These are phyloP conservation scores for Arabis hirsuta DNA, from an alignment of 345 rosid species.

Conservation along the genomic window DNA sequence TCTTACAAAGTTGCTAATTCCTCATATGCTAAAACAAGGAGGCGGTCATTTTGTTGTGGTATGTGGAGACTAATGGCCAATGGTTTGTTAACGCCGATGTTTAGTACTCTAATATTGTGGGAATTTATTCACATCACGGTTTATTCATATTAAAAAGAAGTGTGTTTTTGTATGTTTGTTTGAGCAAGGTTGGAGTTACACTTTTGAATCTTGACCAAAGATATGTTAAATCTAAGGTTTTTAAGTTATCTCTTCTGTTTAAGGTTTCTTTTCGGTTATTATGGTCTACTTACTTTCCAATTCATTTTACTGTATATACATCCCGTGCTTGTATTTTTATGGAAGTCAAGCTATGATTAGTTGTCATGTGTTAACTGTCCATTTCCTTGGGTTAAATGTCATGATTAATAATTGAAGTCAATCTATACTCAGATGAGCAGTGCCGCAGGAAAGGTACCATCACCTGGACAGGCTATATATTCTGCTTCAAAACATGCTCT, in stretches of 20 bases:
- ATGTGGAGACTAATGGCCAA: constrained; percentile 43
- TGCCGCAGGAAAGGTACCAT: constrained; percentile 95
- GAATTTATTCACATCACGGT: not conserved
- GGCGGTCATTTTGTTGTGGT: constrained; percentile 98
- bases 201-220: not conserved
- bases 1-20: constrained; percentile 78
- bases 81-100: not conserved
- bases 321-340: constrained; percentile 8
- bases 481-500: constrained; percentile 92
- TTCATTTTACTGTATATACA: not conserved
- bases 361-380: constrained; percentile 8
- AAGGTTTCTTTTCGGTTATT: not conserved
- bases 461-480: constrained; percentile 95
- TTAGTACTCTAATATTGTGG: constrained; percentile 4
- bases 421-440: constrained; percentile 75
- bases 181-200: not conserved
- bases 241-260: not conserved
- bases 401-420: constrained; percentile 18
- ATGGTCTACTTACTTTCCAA: constrained; percentile 3
- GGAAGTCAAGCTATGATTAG: not conserved
- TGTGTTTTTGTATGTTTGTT: constrained; percentile 7
- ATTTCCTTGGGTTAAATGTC: constrained; percentile 10
- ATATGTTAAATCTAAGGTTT: constrained; percentile 13
- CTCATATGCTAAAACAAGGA: constrained; percentile 79
- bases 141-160: not conserved